phyloP scores from a whole-genome alignment of 2,329 filamentous ascomycete species.

The Exophiala viscosa region DNA sequence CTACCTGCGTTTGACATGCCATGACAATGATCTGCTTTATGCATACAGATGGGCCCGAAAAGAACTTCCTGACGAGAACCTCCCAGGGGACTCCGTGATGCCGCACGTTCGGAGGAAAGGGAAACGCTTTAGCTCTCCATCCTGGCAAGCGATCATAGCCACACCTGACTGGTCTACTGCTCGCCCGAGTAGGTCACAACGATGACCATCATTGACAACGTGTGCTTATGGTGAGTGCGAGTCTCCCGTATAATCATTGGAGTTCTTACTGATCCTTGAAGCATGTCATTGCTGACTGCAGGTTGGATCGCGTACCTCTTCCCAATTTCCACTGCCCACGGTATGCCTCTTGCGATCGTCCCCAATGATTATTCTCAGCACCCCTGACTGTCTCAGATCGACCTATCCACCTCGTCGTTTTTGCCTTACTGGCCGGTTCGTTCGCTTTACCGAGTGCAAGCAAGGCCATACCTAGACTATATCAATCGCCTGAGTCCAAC shows the following conservation, averaged over 20 bases:
- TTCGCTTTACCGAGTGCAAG: constrained; percentile 37
- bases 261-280: constrained; percentile 23
- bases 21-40: too few relatives aligned
- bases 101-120: constrained; percentile 11
- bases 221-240: constrained; percentile 16
- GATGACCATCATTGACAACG: constrained; percentile 11
- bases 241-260: not conserved
- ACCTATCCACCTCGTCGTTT: constrained; percentile 42
- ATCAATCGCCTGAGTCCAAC: constrained; percentile 10
- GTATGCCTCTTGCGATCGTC: constrained; percentile 27
- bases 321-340: constrained; percentile 39
- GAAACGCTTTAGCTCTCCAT: not conserved
- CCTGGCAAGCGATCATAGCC: not conserved
- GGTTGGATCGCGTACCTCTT: constrained; percentile 36
- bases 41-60: too few relatives aligned
- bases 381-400: constrained; percentile 36
- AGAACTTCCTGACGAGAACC: too few relatives aligned
- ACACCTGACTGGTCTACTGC: not conserved
- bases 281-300: constrained; percentile 32
- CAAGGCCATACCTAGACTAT: constrained; percentile 32
- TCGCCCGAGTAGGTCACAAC: not conserved
- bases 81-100: constrained; percentile 7
- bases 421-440: constrained; percentile 42
- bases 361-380: not conserved
- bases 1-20: too few relatives aligned